A percentile compares a stretch with the other conserved stretches of the same genome.
phyloP scores from a whole-genome alignment of 192 early-diverging fungal genomes.

The Haplosporangium gracile region DNA sequence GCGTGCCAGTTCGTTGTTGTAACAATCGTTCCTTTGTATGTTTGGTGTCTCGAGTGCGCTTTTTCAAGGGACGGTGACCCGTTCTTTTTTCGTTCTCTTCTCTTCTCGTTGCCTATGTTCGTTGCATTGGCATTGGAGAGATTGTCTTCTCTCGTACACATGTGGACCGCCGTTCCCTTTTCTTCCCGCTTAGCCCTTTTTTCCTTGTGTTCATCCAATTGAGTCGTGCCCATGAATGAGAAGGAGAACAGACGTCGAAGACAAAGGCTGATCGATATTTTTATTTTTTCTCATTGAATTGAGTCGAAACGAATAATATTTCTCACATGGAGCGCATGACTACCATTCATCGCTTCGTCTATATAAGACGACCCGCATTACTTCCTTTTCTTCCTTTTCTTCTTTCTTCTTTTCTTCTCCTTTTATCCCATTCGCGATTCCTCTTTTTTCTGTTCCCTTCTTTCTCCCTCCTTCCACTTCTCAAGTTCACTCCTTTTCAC shows the following conservation, averaged over 20 bases:
- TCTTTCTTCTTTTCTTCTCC: not conserved
- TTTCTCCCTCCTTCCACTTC: not conserved
- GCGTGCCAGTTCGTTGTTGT: not conserved
- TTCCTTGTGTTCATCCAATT: not conserved
- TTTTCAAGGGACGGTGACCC: conserved; percentile 1
- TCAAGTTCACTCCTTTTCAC: not conserved
- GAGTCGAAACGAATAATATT: too few relatives aligned
- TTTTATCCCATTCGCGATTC: not conserved
- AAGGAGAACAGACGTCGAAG: not conserved
- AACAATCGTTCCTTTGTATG: not conserved
- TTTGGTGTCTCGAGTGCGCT: not conserved
- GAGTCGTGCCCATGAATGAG: not conserved
- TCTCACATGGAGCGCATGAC: not conserved
- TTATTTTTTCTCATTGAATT: not conserved
- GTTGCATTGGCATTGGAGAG: not conserved
- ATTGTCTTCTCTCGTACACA: not conserved
- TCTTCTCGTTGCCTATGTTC: not conserved
- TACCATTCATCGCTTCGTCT: not conserved
- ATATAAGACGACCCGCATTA: too few relatives aligned
- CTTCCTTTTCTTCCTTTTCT: conserved; percentile 1
- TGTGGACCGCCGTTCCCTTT: not conserved
- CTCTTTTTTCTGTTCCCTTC: not conserved
- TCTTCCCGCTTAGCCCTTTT: not conserved
- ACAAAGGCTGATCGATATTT: not conserved
- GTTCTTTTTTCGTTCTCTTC: not conserved